Evolutionary conservation across 305 asterid species (phyloP), one percentile per base, ranked within the genome.

Genomic region (Solanum hybrid): DNA sequence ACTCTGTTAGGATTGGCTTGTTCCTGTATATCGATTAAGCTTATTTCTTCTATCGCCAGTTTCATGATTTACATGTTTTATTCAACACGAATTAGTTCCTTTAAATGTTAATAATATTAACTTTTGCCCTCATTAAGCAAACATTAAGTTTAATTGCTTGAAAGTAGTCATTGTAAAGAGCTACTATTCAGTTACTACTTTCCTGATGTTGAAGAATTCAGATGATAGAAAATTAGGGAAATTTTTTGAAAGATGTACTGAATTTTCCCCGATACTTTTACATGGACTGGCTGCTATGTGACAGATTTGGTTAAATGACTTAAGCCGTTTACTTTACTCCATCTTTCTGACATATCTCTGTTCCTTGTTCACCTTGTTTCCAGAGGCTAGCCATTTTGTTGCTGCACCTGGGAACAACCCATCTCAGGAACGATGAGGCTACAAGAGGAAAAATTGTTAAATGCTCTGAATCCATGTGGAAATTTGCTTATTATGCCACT

Each of bases 391-490:
- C 99, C 31, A 56, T 88, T 66, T 95, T 95, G 95, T 88, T 95
- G 88, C 87, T 95, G 90, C 86, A 92, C 6, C 89, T 90, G 89
- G 92, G 97, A 90, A 89, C 92, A 88, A 32, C 85, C 85, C 92
- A 89, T 89, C 89, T 88, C 90, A 96, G 92, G 92, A 81, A 91
- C 10, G 90, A 94, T 88, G 90, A 93, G 86, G 89, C 94, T 89
- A 92, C 94, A 79, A 94, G 91, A 91, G 90, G 91, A 88, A 95
- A 95, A 89, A 88, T 95, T 73, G 92, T 42, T 12, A 96, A 95
- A 91, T 94, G 94, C 90, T 91, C 96, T 6, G 98, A 95, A 91
- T 96, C 99, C 60, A 91, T 96, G 97, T 95, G 99, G 99, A 96
- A 95, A 91, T 90, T 95, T 36, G 89, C 94, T 26, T 96, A 96